Evolutionary conservation across 106 monocot genomes (phyloP), one percentile per base, ranked within the genome.

Genomic region (Phalaenopsis equestris): DNA sequence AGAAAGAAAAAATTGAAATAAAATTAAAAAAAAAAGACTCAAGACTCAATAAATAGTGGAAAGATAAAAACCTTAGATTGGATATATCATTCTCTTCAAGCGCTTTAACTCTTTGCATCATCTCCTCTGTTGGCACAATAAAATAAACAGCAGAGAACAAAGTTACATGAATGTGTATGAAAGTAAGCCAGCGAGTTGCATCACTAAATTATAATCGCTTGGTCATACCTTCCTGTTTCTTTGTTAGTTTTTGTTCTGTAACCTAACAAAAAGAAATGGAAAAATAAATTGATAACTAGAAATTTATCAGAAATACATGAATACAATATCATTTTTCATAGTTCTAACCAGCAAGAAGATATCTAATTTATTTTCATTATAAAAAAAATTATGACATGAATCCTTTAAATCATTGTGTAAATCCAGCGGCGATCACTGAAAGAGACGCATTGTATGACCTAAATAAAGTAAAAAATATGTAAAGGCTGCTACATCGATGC

Each of bases 161-260:
- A 6, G 45, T 74, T 43, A 74, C 42, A 74, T 19, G 18, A 42
- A 42, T n/a, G 41, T 0, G 43, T 42, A 6, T 7, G 8, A 9
- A 74, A 74, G 74, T 74, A 39, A 70, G 6, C 14, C 70, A 42
- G 43, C 19, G 18, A n/a, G 18, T 45, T 39, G 2, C 6, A 72
- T 36, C 72, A 72, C 39, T 72, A 5, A 74, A 74, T 74, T 43
- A 19, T 37, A 74, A 14, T 15, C 39, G 70, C 70, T 70, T 43
- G 74, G 55, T 15, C 21, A 80, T 87, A 96, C 93, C 97, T 98
- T 94, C 91, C 49, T 92, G 88, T 78, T 84, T 81, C 83, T 94
- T 92, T 42, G 92, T 85, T 64, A 98, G 76, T 77, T 98, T 94
- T 67, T 73, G 84, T 83, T 98, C 94, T 41, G 78, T 89, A 77